Percentiles rank a stretch among this genome's conserved stretches.
phyloP scores from a whole-genome alignment of 306 rosid species.

The Luffa acutangula region DNA sequence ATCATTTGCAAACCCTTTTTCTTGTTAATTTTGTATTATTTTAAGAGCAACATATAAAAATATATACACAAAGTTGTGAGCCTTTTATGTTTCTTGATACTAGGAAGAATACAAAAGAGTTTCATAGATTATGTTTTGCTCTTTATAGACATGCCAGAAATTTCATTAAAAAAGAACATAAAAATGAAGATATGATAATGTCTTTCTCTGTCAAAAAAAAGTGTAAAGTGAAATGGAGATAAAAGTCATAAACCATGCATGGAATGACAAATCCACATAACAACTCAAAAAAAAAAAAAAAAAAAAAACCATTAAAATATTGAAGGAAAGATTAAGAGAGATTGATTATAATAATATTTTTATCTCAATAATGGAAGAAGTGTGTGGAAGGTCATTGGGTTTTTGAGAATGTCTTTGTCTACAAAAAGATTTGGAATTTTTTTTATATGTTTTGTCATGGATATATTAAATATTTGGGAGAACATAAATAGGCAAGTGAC shows the following conservation, averaged over 20 bases:
- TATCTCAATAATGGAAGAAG: neutral
- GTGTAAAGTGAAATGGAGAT: neutral
- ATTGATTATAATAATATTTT: neutral
- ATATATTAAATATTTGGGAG: too few species aligned
- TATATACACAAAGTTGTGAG: neutral
- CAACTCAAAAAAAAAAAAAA: neutral
- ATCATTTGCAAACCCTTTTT: constrained; percentile 18
- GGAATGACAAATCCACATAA: neutral
- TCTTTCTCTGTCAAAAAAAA: neutral
- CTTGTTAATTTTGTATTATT: neutral
- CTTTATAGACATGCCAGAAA: neutral
- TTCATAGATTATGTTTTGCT: constrained; percentile 3
- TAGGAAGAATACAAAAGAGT: neutral
- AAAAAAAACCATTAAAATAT: neutral
- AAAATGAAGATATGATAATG: neutral
- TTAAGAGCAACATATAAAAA: neutral
- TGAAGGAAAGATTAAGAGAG: neutral
- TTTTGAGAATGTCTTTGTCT: neutral
- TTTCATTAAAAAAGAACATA: neutral
- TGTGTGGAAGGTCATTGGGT: neutral
- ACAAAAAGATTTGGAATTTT: neutral
- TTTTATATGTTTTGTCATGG: too few species aligned
- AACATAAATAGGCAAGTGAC: too few species aligned
- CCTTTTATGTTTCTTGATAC: neutral
- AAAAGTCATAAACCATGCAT: neutral